phyloP scores from a whole-genome alignment of 2,329 filamentous ascomycete species.

The Cordyceps cateniannulata region DNA sequence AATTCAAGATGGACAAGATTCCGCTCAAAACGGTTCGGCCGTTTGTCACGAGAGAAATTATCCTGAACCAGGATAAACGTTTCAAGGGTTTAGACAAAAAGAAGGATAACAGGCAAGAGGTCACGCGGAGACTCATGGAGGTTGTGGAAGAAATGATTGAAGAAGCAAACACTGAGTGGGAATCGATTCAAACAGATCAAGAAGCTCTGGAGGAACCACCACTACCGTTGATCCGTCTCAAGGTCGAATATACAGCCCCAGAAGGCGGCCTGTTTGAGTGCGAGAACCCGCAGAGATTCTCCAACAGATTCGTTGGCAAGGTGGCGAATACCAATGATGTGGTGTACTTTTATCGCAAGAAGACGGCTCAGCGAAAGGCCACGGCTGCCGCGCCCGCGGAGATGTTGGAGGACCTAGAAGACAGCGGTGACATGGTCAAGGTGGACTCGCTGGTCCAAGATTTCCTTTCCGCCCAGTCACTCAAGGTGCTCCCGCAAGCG shows the following conservation, averaged over 20 bases:
- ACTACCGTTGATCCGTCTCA: conserved; percentile 77
- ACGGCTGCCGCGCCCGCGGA: conserved; percentile 53
- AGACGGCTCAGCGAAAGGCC: conserved; percentile 44
- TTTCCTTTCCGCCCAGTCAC: conserved; percentile 76
- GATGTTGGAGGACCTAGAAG: conserved; percentile 47
- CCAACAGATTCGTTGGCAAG: conserved; percentile 80
- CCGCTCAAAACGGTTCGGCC: conserved; percentile 84
- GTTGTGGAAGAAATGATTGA: conserved; percentile 84
- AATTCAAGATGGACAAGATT: conserved; percentile 74
- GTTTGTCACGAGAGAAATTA: conserved; percentile 79
- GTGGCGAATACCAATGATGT: conserved; percentile 95
- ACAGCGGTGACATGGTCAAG: conserved; percentile 61
- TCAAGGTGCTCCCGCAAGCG: conserved; percentile 89
- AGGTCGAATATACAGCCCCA: conserved; percentile 82
- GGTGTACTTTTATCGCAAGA: conserved; percentile 87
- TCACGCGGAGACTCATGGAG: conserved; percentile 69
- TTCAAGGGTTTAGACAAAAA: conserved; percentile 74
- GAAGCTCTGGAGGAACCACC: conserved; percentile 57
- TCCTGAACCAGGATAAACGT: conserved; percentile 65
- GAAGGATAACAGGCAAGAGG: conserved; percentile 73
- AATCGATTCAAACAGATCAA: conserved; percentile 62
- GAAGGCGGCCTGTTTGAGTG: conserved; percentile 82
- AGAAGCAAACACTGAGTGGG: conserved; percentile 76
- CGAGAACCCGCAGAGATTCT: conserved; percentile 94
- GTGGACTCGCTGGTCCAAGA: conserved; percentile 86